phyloP scores from a whole-genome alignment of 495 filamentous ascomycete genomes.

The Ascodesmis nigricans region DNA sequence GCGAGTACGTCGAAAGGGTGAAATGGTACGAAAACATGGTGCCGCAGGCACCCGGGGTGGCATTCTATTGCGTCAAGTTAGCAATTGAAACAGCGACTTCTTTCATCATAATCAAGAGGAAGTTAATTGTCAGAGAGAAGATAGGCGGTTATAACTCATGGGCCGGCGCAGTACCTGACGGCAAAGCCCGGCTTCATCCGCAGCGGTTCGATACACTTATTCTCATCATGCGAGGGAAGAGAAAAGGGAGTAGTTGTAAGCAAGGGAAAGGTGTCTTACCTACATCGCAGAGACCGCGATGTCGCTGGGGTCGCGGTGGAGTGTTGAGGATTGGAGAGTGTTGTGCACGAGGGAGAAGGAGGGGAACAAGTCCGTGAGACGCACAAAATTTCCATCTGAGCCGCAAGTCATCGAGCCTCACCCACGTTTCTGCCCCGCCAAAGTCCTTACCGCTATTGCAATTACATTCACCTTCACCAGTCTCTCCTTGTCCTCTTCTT shows the following conservation, averaged over 20 bases:
- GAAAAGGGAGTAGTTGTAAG: conserved; percentile 12
- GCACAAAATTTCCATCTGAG: too few relatives aligned
- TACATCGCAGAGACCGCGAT: too few relatives aligned
- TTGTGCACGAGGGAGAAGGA: not conserved
- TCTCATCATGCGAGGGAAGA: conserved; percentile 30
- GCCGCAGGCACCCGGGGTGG: not conserved
- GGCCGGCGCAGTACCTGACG: conserved; percentile 10
- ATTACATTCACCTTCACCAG: too few relatives aligned
- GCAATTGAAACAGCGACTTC: not conserved
- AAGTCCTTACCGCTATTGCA: too few relatives aligned
- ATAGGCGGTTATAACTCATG: conserved; percentile 20
- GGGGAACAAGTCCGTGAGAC: not conserved
- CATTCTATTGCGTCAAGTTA: not conserved
- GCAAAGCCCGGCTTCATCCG: conserved; percentile 40
- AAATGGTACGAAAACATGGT: too few relatives aligned
- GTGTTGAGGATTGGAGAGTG: not conserved
- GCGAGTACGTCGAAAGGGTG: not conserved
- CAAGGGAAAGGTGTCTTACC: conserved; percentile 18
- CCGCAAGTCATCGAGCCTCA: too few relatives aligned
- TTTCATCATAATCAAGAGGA: conserved; percentile 1
- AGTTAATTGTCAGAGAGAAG: conserved; percentile 21
- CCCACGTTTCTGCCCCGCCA: too few relatives aligned
- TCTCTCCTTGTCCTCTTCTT: too few relatives aligned
- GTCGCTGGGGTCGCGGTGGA: conserved; percentile 13
- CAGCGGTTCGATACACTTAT: conserved; percentile 59